A percentile compares a stretch with the other conserved stretches of the same genome.
phyloP scores from a whole-genome alignment of 73 alveolate species.

The Paramecium sonneborni region DNA sequence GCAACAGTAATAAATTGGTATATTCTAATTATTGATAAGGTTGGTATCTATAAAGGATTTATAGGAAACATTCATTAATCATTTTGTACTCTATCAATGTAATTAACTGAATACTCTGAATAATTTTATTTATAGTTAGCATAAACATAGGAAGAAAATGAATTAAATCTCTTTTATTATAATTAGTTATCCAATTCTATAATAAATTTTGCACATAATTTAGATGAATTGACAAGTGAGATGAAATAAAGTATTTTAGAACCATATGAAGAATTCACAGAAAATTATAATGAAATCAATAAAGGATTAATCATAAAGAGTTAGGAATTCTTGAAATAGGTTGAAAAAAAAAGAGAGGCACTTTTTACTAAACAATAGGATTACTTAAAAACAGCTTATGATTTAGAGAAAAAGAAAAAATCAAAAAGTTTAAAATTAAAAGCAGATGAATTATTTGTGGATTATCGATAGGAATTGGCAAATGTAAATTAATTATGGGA shows the following conservation, averaged over 20 bases:
- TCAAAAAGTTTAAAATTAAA: background rate
- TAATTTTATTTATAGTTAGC: background rate
- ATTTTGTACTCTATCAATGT: conserved; percentile 10
- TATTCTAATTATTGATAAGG: background rate
- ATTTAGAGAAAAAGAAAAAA: background rate
- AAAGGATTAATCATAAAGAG: background rate
- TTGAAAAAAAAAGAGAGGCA: background rate
- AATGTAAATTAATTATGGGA: conserved; percentile 26
- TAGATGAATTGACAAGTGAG: background rate
- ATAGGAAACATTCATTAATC: conserved; percentile 10
- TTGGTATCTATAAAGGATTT: background rate
- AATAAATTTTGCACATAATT: background rate
- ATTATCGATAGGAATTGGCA: conserved; percentile 36
- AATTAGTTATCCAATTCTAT: background rate
- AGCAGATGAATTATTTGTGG: conserved; percentile 43
- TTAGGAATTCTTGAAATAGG: background rate
- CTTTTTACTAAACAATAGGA: background rate
- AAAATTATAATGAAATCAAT: background rate
- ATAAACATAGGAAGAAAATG: background rate
- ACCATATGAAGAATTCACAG: background rate
- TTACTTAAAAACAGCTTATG: conserved; percentile 12
- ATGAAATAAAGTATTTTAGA: background rate
- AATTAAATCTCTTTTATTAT: background rate
- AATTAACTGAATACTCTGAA: conserved; percentile 37
- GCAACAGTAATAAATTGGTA: background rate